Evolutionary conservation across 192 early-diverging fungal genomes (phyloP), one percentile per base, ranked within the genome.

Genomic region (Coemansia sp.): DNA sequence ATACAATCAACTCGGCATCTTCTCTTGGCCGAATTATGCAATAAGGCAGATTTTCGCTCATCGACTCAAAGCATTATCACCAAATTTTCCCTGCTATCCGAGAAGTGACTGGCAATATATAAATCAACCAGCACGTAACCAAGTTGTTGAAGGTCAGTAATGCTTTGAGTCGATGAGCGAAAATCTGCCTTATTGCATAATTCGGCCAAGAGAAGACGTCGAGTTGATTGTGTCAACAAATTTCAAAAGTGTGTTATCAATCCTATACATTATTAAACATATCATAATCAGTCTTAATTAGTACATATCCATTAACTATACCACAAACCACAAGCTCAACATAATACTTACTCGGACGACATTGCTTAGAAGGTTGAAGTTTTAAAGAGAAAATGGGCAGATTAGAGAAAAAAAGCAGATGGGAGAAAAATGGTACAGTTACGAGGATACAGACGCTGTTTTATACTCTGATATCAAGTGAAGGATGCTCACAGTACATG

Each of bases 11-110:
- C 6, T 85, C 80, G 5, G 91, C 89, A 54, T 89, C 89, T 60
- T 92, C 90, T 21, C 91, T 89, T 1, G 85, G 73, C 4, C 84
- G 73, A 29, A 90, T 63, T 38, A 76, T 73, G 53, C 86, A 85
- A 0, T 87, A 41, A 1, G 86, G 89, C 14, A 91, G 70, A 9
- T 70, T 58, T 0, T 75, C 78, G 21, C 79, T 80, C 72, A 0
- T 83, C 73, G 0, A 88, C 78, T 14, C 12, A 15, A 1, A 17
- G 87, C 87, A 14, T 89, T 63, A 17, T 19, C 17, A 2, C 50
- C 23, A 81, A 86, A 62, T 85, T 83, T 21, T 88, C 89, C 17
- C 88, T 88, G 8, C 87, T 66, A 17, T 88, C 91, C 1, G 86
- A 86, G 50, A 84, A 79, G 66, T 84, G 83, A 6, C 68, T 67